These are phyloP conservation scores for Boletales sp. DNA, from an alignment of 768 basidiomycete genomes.

Conservation along the genomic window DNA sequence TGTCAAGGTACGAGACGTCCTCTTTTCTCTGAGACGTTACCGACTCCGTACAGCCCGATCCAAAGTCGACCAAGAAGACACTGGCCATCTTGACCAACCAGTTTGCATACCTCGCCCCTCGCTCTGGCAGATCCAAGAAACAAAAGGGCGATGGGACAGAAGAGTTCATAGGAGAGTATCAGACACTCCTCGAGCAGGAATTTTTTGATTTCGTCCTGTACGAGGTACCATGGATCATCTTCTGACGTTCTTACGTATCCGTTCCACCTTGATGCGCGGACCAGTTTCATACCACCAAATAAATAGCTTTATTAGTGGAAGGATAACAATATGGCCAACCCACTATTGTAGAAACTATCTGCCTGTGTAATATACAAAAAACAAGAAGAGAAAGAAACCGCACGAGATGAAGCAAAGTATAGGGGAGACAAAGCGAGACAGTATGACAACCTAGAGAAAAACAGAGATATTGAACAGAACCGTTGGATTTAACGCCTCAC, in stretches of 20 bases:
- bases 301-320: constrained; percentile 51
- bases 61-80: constrained; percentile 78
- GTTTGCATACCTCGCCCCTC: constrained; percentile 78
- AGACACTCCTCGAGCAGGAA: constrained; percentile 91
- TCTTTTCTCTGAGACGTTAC: not conserved
- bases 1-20: constrained; percentile 57
- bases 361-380: constrained; percentile 40
- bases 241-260: constrained; percentile 34
- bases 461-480: constrained; percentile 14
- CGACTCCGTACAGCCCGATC: constrained; percentile 62
- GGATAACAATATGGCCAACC: constrained; percentile 60
- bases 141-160: constrained; percentile 40
- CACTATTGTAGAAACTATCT: constrained; percentile 49
- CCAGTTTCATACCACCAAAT: constrained; percentile 15
- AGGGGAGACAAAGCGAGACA: constrained; percentile 11
- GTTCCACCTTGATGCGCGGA: not conserved
- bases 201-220: constrained; percentile 93
- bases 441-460: constrained; percentile 14
- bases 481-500: constrained; percentile 9
- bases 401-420: constrained; percentile 23
- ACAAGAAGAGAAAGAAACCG: constrained; percentile 20
- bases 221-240: constrained; percentile 88
- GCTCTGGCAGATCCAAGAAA: constrained; percentile 48
- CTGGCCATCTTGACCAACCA: constrained; percentile 70
- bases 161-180: constrained; percentile 88